Evolutionary conservation across 1,284 basidiomycete species (phyloP), one percentile per base, ranked within the genome.

Genomic region (Xerocomus amazonicus): DNA sequence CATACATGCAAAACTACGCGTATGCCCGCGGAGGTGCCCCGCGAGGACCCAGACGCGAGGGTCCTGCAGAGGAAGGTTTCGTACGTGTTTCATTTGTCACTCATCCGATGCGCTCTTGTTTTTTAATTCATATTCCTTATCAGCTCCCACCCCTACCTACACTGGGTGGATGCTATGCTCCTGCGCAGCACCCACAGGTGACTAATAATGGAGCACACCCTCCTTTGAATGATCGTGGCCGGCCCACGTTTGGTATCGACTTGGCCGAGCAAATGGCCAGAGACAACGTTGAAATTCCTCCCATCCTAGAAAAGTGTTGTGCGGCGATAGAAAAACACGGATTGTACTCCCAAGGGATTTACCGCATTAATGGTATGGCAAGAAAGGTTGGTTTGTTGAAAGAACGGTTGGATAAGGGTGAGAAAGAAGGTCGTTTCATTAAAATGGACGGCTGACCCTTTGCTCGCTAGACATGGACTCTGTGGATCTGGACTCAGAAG

Each of bases 1-100:
- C 81, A 17, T 99, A 90, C 69, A 97, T 99, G 94, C 90, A 97
- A 66, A 93, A 97, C 64, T 99, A 97, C 65, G 87, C 90, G 1
- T 88, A 84, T 57, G 91, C 91, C 6, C 87, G 90, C 54, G 91
- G 83, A 3, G 74, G 76, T 48, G 66, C 62, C 36, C 72, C 79
- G 32, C 78, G 83, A 43, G 90, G 87, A 9, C 90, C 87, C 16
- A 76, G 89, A 51, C 74, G 92, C 58, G 90, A 92, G 56, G 92
- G 90, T 4, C 90, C 90, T 6, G 76, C 80, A 54, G 89, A 94
- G 50, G 90, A 94, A 68, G 90, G 90, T 48, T 93, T 90, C 71
- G 90, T 93, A 68, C 62, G 87, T 77, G 6, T n/a, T 45, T 53
- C 33, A 50, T 57, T n/a, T n/a, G n/a, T n/a, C n/a, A n/a, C n/a